A percentile compares a stretch with the other conserved stretches of the same genome.
Conservation (phyloP, 352 stramenopile genomes). For the Pythium monospermum region DNA sequence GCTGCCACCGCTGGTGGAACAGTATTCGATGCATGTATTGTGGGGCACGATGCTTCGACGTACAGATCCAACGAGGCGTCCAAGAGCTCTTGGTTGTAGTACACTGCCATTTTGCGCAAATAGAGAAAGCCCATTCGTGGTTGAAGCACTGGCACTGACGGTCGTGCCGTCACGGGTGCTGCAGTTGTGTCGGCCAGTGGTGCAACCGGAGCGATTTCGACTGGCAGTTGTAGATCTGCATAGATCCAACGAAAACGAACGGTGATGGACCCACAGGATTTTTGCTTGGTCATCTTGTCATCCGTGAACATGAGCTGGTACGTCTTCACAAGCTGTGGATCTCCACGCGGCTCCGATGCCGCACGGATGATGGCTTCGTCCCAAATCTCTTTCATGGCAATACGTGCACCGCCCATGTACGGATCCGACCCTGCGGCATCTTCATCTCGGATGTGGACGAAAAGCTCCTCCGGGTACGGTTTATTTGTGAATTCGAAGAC, state of each 20-base stretch:
- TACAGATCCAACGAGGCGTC: slow-evolving; percentile 36
- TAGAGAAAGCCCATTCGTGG: slow-evolving; percentile 18
- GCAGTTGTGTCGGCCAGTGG: neutral
- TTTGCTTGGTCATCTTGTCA: slow-evolving; percentile 38
- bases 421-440: slow-evolving; percentile 32
- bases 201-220: neutral
- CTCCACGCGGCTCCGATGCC: slow-evolving; percentile 10
- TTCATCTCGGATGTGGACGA: slow-evolving; percentile 37
- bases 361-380: slow-evolving; percentile 4
- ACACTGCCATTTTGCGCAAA: slow-evolving; percentile 21
- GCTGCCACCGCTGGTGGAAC: no score
- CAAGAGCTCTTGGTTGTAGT: slow-evolving; percentile 20
- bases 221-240: slow-evolving; percentile 21
- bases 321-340: slow-evolving; percentile 26
- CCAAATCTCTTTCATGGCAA: slow-evolving; percentile 31
- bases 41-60: slow-evolving; percentile 20
- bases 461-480: slow-evolving; percentile 24
- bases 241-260: slow-evolving; percentile 39
- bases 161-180: neutral
- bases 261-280: slow-evolving; percentile 30
- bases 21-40: neutral
- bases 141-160: slow-evolving; percentile 1
- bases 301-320: slow-evolving; percentile 30
- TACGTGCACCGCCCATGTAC: slow-evolving; percentile 36
- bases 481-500: slow-evolving; percentile 34